These are phyloP conservation scores for Alternaria gaisen DNA, from an alignment of 2,329 filamentous ascomycete genomes.

Conservation along the genomic window DNA sequence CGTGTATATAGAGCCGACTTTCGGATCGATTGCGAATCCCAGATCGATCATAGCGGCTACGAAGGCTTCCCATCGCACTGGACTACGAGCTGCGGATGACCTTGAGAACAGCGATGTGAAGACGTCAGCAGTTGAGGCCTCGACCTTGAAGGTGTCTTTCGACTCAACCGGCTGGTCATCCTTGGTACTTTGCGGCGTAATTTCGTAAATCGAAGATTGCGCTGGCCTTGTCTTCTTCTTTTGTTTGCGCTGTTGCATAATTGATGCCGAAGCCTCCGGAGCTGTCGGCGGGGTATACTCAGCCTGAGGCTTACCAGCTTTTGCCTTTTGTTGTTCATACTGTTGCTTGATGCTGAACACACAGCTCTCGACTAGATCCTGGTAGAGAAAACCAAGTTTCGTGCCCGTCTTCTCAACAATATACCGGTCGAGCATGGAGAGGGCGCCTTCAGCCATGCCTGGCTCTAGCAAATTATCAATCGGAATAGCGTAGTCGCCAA, in stretches of 20 bases:
- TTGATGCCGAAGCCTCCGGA: neutral
- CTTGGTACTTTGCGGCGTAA: neutral
- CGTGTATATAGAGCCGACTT: conserved; percentile 24
- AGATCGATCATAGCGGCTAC: conserved; percentile 25
- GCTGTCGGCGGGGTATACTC: neutral
- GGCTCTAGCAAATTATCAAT: conserved; percentile 57
- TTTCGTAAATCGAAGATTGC: neutral
- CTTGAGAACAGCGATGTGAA: conserved; percentile 48
- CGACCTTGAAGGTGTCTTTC: conserved; percentile 49
- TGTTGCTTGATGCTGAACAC: neutral
- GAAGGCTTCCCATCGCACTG: conserved; percentile 27
- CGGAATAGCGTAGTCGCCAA: conserved; percentile 51
- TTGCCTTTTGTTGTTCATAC: neutral
- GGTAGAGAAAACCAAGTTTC: conserved; percentile 9
- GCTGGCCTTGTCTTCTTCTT: conserved; percentile 7
- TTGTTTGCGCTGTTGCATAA: neutral
- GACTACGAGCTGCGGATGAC: conserved; percentile 31
- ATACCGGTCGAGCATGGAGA: conserved; percentile 51
- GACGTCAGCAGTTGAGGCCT: conserved; percentile 47
- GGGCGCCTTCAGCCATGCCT: conserved; percentile 48
- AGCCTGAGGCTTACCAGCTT: neutral
- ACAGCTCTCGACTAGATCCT: conserved; percentile 2
- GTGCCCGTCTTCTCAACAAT: conserved; percentile 45
- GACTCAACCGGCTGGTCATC: neutral
- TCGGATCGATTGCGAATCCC: conserved; percentile 21